Evolutionary conservation across 208 protist genomes (phyloP), one percentile per base, ranked within the genome.

Genomic region (Polymyxa betae): DNA sequence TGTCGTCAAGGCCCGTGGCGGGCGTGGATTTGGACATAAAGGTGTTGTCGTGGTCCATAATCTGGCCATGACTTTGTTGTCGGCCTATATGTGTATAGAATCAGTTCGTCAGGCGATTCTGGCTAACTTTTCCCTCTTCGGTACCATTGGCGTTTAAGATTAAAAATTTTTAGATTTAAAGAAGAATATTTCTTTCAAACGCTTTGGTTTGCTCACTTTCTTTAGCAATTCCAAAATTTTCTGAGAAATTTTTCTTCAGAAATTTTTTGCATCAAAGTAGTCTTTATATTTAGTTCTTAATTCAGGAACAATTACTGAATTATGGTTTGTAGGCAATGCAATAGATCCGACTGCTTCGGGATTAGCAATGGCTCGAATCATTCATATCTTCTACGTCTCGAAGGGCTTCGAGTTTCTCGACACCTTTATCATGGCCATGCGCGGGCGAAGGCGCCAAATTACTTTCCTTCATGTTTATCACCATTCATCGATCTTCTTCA

Each of bases 111-210:
- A 66, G 54, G 54, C 54, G 29, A 32, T 16, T 16, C 54, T 66
- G 54, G 54, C 54, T 29, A 66, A 66, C 29, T 66, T 32, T 29
- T 66, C 54, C 54, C 54, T 66, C 54, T 66, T 66, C 54, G 54
- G 54, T 66, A 66, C 54, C 20, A 16, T 29, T 16, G 29, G 20
- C 29, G 54, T 66, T 66, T 29, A 66, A 32, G 54, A 66, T 29
- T 32, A 66, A 32, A 29, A 29, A 66, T 66, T 29, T n/a, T n/a
- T n/a, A n/a, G n/a, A n/a, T n/a, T n/a, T n/a, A n/a, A n/a, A n/a
- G n/a, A n/a, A n/a, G n/a, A n/a, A n/a, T n/a, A n/a, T n/a, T n/a
- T n/a, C n/a, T n/a, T n/a, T n/a, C n/a, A n/a, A n/a, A n/a, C n/a
- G n/a, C n/a, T n/a, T n/a, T n/a, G n/a, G n/a, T n/a, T n/a, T n/a